These are phyloP conservation scores for Melanogaster broomeanus DNA, from an alignment of 768 basidiomycete species.

Conservation along the genomic window DNA sequence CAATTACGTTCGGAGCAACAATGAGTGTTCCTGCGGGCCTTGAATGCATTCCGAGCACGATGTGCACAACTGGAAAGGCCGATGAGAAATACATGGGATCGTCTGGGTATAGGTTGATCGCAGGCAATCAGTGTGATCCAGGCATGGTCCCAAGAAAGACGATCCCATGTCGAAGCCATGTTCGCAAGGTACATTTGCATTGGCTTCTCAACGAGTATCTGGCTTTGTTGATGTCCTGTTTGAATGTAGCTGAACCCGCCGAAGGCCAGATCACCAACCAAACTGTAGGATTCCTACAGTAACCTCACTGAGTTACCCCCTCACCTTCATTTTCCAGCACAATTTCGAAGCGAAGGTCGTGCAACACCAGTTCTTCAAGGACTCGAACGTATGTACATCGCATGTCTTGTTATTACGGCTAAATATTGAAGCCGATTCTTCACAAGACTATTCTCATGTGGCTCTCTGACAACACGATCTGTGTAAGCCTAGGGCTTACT, in stretches of 20 bases:
- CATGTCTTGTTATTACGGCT: not conserved
- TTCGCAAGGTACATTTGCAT: conserved; percentile 45
- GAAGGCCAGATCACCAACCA: conserved; percentile 81
- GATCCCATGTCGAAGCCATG: no score
- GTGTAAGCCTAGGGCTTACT: no score
- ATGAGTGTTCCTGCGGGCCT: conserved; percentile 82
- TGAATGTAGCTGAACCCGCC: conserved; percentile 63
- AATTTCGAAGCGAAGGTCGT: conserved; percentile 54
- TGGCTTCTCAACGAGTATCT: not conserved
- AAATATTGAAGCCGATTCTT: conserved; percentile 1
- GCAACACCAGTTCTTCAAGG: conserved; percentile 84
- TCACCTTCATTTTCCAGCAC: conserved; percentile 12
- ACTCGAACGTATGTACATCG: conserved; percentile 58
- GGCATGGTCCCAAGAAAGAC: no score
- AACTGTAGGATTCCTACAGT: conserved; percentile 45
- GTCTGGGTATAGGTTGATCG: no score
- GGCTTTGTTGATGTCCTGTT: not conserved
- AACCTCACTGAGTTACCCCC: not conserved
- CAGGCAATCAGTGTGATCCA: no score
- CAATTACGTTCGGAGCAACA: conserved; percentile 77
- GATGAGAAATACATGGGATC: no score
- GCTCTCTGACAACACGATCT: no score
- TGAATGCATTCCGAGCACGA: no score
- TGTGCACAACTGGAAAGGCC: no score
- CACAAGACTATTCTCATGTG: no score